Evolutionary conservation across 2,329 filamentous ascomycete species (phyloP), one percentile per base, ranked within the genome.

Genomic region (Fusarium verticillioides): DNA sequence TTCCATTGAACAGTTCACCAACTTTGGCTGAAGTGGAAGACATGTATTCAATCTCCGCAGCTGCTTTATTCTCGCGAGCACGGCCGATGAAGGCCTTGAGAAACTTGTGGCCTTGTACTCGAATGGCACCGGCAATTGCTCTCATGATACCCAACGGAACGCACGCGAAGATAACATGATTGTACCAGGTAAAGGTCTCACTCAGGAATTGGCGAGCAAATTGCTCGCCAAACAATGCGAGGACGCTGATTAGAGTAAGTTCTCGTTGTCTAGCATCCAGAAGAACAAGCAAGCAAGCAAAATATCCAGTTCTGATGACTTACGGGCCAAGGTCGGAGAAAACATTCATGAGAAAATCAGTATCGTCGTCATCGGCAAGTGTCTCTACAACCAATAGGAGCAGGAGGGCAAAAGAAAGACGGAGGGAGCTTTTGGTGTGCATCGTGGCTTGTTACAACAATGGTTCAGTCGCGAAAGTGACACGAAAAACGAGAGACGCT

Each of bases 101-200:
- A 0, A 54, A 11, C 1, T 21, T 12, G 9, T 2, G 8, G 0
- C 58, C 58, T 12, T 47, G 12, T 1, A 54, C 10, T 0, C 36
- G 23, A 2, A 65, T 42, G 0, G 63, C 63, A 1, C 63, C 47
- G 0, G 63, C 21, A 0, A 63, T 54, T 8, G 47, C 63, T 1
- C 36, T 63, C 6, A 63, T 47, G 1, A 47, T 65, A 0, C 58
- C 58, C 3, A 65, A 18, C 1, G 40, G 47, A 2, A 63, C 36
- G 7, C 34, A 54, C 2, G 63, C 36, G 15, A 65, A 47, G 3
- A 54, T 63, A 0, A 65, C 2, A 32, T 65, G 47, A 16, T 65
- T 36, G 2, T 37, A n/a, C 47, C 34, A 54, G 4, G 40, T 54
- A 1, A 65, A 63, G 1, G 34, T 65, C 15, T 65, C 23, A 16